Evolutionary conservation across 305 asterid genomes (phyloP).

Genomic region (Stenogyne calaminthoides): DNA sequence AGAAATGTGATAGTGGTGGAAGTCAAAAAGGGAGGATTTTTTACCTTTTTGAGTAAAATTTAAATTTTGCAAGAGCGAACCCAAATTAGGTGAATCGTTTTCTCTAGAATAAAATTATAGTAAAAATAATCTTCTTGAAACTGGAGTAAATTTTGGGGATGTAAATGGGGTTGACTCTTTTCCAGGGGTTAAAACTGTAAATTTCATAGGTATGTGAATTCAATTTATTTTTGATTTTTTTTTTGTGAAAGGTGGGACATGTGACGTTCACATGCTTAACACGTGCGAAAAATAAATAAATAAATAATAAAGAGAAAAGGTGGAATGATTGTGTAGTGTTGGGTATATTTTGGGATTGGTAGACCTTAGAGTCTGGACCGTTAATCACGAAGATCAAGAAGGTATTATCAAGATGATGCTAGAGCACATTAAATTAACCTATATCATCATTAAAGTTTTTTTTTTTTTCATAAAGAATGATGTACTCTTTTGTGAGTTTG

Average conservation of each 20-base stretch:
- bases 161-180: conserved; percentile 8
- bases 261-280: conserved; percentile 33
- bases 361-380: conserved; percentile 16
- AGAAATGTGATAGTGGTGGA: conserved; percentile 37
- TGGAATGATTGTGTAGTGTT: conserved; percentile 21
- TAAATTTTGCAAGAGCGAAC: conserved; percentile 35
- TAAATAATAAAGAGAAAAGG: neutral
- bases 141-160: neutral
- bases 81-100: conserved; percentile 36
- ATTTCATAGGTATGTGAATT: neutral
- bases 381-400: neutral
- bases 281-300: conserved; percentile 20
- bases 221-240: too few relatives aligned
- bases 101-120: conserved; percentile 12
- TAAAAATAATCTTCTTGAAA: conserved; percentile 16
- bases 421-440: neutral
- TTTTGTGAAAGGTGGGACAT: conserved; percentile 23
- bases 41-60: conserved; percentile 31
- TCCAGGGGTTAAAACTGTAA: conserved; percentile 14
- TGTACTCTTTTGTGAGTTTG: too few relatives aligned
- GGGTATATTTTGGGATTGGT: conserved; percentile 22
- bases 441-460: neutral
- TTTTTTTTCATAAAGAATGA: too few relatives aligned
- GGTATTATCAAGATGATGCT: neutral
- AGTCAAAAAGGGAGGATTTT: conserved; percentile 36